A percentile compares a stretch with the other conserved stretches of the same genome.
Evolutionary conservation across 2,329 filamentous ascomycete species (phyloP).

Genomic region (Exophiala alcalophila): DNA sequence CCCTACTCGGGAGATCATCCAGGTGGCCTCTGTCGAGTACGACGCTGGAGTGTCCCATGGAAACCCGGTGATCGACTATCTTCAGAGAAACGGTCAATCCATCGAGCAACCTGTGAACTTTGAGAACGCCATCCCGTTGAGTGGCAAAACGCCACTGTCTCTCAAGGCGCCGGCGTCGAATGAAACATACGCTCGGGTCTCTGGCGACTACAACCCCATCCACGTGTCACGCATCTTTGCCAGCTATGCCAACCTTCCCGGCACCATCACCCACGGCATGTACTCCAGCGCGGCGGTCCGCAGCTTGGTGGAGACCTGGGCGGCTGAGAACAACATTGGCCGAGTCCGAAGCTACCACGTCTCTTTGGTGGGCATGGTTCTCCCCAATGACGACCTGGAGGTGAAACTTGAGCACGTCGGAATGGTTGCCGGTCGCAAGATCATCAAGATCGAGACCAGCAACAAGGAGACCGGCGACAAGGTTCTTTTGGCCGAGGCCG

Average conservation of each 20-base stretch:
- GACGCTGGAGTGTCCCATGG: constrained; percentile 87
- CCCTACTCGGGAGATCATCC: constrained; percentile 93
- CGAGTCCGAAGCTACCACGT: constrained; percentile 97
- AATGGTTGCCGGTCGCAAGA: constrained; percentile 98
- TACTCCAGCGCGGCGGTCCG: constrained; percentile 96
- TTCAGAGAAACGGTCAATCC: constrained; percentile 82
- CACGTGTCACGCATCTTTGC: constrained; percentile 97
- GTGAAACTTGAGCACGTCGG: constrained; percentile 95
- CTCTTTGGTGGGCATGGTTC: constrained; percentile 95
- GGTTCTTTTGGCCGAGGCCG: constrained; percentile 89
- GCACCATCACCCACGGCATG: constrained; percentile 99
- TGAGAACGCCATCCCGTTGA: constrained; percentile 93
- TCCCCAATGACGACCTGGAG: constrained; percentile 91
- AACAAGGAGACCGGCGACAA: constrained; percentile 97
- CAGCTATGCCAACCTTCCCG: constrained; percentile 89
- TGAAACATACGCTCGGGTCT: constrained; percentile 96
- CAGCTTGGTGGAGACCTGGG: constrained; percentile 96
- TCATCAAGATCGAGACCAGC: constrained; percentile 96
- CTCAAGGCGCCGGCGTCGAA: constrained; percentile 92
- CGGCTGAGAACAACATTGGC: constrained; percentile 96
- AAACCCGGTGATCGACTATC: constrained; percentile 95
- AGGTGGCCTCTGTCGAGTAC: constrained; percentile 96
- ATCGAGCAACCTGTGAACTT: constrained; percentile 97
- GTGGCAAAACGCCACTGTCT: constrained; percentile 82
- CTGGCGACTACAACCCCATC: constrained; percentile 97